These are phyloP conservation scores for Fusarium mexicanum DNA, from an alignment of 2,329 filamentous ascomycete species.

Conservation along the genomic window DNA sequence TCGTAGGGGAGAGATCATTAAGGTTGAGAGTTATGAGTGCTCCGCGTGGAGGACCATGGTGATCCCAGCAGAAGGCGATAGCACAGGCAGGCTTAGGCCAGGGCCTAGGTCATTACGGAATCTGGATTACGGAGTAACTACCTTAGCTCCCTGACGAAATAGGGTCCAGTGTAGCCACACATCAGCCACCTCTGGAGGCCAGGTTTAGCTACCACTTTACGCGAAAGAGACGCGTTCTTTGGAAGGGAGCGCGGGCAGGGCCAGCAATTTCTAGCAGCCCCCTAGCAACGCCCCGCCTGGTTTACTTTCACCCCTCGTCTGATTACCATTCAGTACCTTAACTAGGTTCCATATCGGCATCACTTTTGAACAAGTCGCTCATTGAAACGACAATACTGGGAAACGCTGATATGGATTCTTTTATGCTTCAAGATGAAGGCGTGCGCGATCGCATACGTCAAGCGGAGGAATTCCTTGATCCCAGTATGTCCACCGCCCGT, in stretches of 20 bases:
- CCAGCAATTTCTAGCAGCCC: constrained; percentile 26
- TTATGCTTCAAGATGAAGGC: constrained; percentile 85
- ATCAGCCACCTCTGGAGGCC: constrained; percentile 12
- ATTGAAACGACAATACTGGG: constrained; percentile 12
- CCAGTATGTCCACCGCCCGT: constrained; percentile 67
- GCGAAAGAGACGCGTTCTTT: constrained; percentile 37
- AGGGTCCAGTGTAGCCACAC: background rate
- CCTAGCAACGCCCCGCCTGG: constrained; percentile 30
- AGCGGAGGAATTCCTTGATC: constrained; percentile 93
- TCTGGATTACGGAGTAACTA: constrained; percentile 1
- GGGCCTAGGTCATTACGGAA: constrained; percentile 24
- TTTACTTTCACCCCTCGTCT: constrained; percentile 32
- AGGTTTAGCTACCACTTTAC: constrained; percentile 39
- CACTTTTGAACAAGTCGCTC: constrained; percentile 7
- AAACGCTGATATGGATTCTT: constrained; percentile 69
- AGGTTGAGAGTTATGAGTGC: background rate
- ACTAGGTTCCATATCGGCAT: constrained; percentile 6
- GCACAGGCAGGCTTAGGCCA: background rate
- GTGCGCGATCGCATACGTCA: constrained; percentile 84
- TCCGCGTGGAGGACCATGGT: constrained; percentile 4
- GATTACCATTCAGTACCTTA: background rate
- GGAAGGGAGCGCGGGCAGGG: constrained; percentile 11
- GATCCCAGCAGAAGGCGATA: background rate
- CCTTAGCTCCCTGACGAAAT: background rate
- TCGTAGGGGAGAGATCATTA: background rate